Base-by-base conservation (phyloP, 2,329 filamentous ascomycete species). In the Aspergillus intermedius region DNA sequence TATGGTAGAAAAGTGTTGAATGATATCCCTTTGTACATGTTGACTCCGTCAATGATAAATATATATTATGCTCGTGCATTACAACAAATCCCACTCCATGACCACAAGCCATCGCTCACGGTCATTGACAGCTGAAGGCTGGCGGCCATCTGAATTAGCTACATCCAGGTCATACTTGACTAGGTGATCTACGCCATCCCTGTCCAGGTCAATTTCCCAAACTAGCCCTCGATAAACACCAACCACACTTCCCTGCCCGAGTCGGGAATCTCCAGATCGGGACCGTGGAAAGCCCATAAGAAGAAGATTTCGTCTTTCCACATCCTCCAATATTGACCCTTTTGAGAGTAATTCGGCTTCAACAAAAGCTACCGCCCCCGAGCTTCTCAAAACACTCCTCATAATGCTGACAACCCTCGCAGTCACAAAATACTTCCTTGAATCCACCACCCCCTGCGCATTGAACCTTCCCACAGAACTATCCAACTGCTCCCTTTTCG, bases 21-120 rank as follows among this genome's bases (percentile, higher is more conserved):
- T 28, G 25, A 28, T 28, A 28, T 28, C 25, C 25, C 23, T 25
- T 8, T 25, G 23, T 25, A 25, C 25, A 28, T 8, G 25, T 28
- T 28, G 25, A 28, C 25, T 28, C 8, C 4, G 25, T 12, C 25
- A 12, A 12, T 12, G 25, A 10, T 12, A 30, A 12, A 30, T 42
- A 42, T 42, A 12, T 6, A 19, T 17, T 42, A 42, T 19, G n/a
- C 5, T 25, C 28, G 13, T 12, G 15, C 32, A 45, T 17, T 44
- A 25, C 41, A 64, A 23, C n/a, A 71, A 40, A 49, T 70, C 66
- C 70, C 70, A 73, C 50, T 72, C 67, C 57, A 69, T 61, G 19
- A 60, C 62, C 19, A 72, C 61, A 12, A 67, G 52, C 67, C 70
- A 72, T 22, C 49, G 57, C 23, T 59, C 55, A 5, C 19, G 7